Evolutionary conservation across 2,329 filamentous ascomycete genomes (phyloP).

Genomic region (Sclerotinia trifoliorum): DNA sequence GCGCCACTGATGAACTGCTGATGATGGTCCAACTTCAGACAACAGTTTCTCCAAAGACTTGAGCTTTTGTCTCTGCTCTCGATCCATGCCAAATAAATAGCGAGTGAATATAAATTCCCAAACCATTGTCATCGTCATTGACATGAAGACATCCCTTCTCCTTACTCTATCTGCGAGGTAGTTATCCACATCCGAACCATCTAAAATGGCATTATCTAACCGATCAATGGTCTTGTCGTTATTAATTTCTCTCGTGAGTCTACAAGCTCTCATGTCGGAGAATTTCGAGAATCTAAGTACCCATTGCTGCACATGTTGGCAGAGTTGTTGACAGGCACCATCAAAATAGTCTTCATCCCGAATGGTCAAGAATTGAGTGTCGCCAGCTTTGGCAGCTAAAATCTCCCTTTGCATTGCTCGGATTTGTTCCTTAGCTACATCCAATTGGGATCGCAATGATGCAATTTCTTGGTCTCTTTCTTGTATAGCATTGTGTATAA

Average conservation of each 20-base stretch:
- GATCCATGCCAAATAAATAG: constrained; percentile 97
- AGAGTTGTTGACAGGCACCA: constrained; percentile 87
- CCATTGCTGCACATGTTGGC: constrained; percentile 96
- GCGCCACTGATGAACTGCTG: constrained; percentile 96
- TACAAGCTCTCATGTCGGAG: constrained; percentile 86
- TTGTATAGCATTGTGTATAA: constrained; percentile 63
- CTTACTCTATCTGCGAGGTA: constrained; percentile 86
- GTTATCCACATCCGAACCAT: constrained; percentile 87
- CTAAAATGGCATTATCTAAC: constrained; percentile 89
- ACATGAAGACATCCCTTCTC: constrained; percentile 95
- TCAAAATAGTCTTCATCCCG: constrained; percentile 96
- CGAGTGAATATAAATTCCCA: constrained; percentile 99
- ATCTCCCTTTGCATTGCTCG: constrained; percentile 58
- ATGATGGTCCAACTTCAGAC: constrained; percentile 78
- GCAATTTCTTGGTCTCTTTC: constrained; percentile 84
- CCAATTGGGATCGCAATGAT: constrained; percentile 72
- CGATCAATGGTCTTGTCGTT: constrained; percentile 93
- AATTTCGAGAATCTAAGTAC: constrained; percentile 97
- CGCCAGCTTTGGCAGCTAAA: constrained; percentile 56
- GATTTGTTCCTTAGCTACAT: constrained; percentile 65
- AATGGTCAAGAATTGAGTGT: constrained; percentile 72
- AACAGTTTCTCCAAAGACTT: constrained; percentile 93
- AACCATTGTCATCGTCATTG: constrained; percentile 97
- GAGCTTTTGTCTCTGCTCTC: constrained; percentile 95
- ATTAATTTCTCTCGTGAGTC: constrained; percentile 76